phyloP scores from a whole-genome alignment of 495 filamentous ascomycete genomes.

The Penicillium paradoxum region DNA sequence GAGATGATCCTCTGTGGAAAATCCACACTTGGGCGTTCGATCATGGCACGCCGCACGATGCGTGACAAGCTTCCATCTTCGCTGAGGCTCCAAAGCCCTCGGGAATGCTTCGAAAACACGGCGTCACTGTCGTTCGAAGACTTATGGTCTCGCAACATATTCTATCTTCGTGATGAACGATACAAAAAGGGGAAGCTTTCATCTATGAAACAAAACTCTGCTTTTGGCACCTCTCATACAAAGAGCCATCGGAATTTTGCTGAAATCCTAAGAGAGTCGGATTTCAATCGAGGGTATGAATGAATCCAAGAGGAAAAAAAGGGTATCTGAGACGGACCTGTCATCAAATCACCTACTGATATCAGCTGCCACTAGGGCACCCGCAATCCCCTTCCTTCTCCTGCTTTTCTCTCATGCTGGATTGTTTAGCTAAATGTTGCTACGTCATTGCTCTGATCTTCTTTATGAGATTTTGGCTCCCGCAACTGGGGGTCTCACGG shows the following conservation, averaged over 20 bases:
- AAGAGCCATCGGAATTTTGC: background rate
- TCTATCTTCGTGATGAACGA: conserved; percentile 2
- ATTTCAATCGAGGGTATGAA: too few species aligned
- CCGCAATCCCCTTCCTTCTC: too few species aligned
- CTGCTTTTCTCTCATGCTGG: too few species aligned
- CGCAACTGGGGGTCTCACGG: too few species aligned
- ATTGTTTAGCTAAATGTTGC: too few species aligned
- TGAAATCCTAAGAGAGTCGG: too few species aligned
- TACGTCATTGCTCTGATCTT: too few species aligned
- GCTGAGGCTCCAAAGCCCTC: background rate
- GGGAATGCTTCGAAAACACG: conserved; percentile 4
- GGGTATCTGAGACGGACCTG: too few species aligned
- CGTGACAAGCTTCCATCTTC: background rate
- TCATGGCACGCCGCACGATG: background rate
- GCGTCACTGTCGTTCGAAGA: conserved; percentile 2
- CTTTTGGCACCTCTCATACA: conserved; percentile 3
- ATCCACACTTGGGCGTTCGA: background rate
- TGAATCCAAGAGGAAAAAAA: too few species aligned
- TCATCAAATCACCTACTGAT: too few species aligned
- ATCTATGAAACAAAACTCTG: background rate
- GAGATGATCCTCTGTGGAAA: conserved; percentile 2
- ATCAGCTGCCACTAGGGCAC: too few species aligned
- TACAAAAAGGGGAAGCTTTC: background rate
- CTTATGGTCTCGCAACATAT: conserved; percentile 4
- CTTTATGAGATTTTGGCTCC: too few species aligned